A percentile compares a stretch with the other conserved stretches of the same genome.
Evolutionary conservation across 768 basidiomycete species (phyloP).

Genomic region (Boletus speciosus): DNA sequence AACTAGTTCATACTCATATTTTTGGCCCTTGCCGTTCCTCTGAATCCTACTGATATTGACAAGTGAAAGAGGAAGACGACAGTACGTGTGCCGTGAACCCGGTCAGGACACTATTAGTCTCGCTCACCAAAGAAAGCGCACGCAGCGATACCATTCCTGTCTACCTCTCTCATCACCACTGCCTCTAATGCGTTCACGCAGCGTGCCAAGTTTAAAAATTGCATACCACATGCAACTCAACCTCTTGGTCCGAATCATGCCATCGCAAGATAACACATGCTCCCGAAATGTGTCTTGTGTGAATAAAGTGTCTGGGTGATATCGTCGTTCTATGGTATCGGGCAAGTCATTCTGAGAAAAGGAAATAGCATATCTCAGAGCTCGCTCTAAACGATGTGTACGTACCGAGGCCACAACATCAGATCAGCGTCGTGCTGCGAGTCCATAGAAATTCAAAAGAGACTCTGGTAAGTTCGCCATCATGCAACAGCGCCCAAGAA

Average conservation of each 20-base stretch:
- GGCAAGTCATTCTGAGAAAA: background rate
- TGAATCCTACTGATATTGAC: background rate
- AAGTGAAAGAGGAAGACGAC: background rate
- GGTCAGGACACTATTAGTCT: background rate
- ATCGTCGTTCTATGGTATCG: background rate
- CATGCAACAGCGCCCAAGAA: no score
- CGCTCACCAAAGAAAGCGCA: background rate
- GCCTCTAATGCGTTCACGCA: background rate
- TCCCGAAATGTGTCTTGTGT: background rate
- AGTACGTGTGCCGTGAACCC: background rate
- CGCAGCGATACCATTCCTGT: background rate
- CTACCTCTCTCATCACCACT: background rate
- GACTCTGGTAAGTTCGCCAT: background rate
- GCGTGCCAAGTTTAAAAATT: background rate
- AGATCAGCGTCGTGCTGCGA: background rate
- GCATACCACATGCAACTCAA: background rate
- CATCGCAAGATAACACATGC: background rate
- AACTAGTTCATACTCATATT: background rate
- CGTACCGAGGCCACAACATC: no score
- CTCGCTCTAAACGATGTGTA: background rate
- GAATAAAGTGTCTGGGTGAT: background rate
- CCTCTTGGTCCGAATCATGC: background rate
- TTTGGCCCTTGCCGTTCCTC: background rate
- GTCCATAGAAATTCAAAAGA: background rate
- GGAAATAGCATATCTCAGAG: background rate